Percentiles rank a stretch among this genome's conserved stretches.
Evolutionary conservation across 2,329 filamentous ascomycete genomes (phyloP).

Genomic region (Claviceps africana): DNA sequence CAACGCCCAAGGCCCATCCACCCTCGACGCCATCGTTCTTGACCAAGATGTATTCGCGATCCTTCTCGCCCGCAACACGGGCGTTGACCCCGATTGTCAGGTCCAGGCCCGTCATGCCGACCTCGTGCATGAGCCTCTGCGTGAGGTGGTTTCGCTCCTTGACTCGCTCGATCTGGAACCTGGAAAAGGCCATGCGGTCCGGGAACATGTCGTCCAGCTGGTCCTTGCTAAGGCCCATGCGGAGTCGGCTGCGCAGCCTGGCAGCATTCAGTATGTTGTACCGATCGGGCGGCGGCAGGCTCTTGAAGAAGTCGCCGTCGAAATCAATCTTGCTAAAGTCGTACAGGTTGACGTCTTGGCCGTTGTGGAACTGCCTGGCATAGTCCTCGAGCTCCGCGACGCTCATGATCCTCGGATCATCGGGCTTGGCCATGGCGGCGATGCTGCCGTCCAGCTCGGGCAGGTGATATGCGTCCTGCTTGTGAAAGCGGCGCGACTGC

Average conservation of each 20-base stretch:
- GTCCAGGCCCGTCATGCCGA: slow-evolving; percentile 72
- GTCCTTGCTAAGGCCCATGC: slow-evolving; percentile 95
- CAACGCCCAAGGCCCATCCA: slow-evolving; percentile 89
- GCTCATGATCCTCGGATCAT: slow-evolving; percentile 94
- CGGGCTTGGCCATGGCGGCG: slow-evolving; percentile 72
- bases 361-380: slow-evolving; percentile 77
- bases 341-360: slow-evolving; percentile 82
- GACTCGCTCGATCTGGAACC: slow-evolving; percentile 90
- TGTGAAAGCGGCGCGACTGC: slow-evolving; percentile 65
- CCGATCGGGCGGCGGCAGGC: slow-evolving; percentile 73
- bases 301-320: slow-evolving; percentile 87
- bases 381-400: slow-evolving; percentile 90
- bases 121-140: slow-evolving; percentile 85
- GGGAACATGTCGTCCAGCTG: slow-evolving; percentile 95
- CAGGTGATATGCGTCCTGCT: slow-evolving; percentile 89
- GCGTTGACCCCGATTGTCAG: slow-evolving; percentile 50
- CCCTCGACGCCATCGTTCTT: slow-evolving; percentile 92
- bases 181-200: slow-evolving; percentile 91
- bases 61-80: slow-evolving; percentile 70
- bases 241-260: slow-evolving; percentile 67
- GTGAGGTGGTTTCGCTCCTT: slow-evolving; percentile 87
- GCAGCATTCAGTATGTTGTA: slow-evolving; percentile 98
- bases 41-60: slow-evolving; percentile 87
- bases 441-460: slow-evolving; percentile 72
- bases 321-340: slow-evolving; percentile 99